Evolutionary conservation across 768 basidiomycete species (phyloP).

Genomic region (Termitomyces bulborhizus): DNA sequence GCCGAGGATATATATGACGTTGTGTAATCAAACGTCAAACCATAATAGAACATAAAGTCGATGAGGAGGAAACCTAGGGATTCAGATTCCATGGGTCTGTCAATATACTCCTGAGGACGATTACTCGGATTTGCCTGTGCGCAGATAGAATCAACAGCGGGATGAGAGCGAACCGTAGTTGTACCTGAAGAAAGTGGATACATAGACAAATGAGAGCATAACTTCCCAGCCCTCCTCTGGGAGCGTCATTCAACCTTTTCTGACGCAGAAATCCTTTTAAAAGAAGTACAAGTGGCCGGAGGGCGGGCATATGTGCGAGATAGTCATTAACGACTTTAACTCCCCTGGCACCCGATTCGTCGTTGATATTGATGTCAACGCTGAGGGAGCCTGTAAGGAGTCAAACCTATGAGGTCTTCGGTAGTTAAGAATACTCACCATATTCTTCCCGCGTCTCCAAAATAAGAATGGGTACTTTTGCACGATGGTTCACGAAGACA

Average conservation of each 20-base stretch:
- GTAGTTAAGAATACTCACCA: constrained; percentile 21
- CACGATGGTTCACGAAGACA: constrained; percentile 21
- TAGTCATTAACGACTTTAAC: constrained; percentile 46
- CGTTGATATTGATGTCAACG: constrained; percentile 65
- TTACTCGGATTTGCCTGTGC: constrained; percentile 54
- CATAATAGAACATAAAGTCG: constrained; percentile 67
- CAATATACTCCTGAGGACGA: constrained; percentile 37
- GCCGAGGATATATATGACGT: constrained; percentile 30
- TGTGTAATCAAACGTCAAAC: constrained; percentile 33
- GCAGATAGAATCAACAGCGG: neutral
- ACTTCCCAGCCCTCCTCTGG: constrained; percentile 56
- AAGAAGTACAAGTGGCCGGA: constrained; percentile 52
- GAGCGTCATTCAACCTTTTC: constrained; percentile 56
- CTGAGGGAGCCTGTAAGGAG: constrained; percentile 40
- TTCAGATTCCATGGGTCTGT: constrained; percentile 39
- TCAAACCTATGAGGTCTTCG: neutral
- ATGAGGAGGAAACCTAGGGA: constrained; percentile 53
- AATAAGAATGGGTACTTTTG: constrained; percentile 57
- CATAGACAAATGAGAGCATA: constrained; percentile 60
- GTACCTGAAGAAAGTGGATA: constrained; percentile 64
- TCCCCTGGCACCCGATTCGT: constrained; percentile 48
- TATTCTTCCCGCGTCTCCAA: constrained; percentile 40
- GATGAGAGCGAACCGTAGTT: constrained; percentile 8
- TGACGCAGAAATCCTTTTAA: constrained; percentile 58
- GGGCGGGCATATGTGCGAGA: constrained; percentile 48